Base-by-base conservation (phyloP, 345 rosid genomes). In the Limnanthes douglasii region DNA sequence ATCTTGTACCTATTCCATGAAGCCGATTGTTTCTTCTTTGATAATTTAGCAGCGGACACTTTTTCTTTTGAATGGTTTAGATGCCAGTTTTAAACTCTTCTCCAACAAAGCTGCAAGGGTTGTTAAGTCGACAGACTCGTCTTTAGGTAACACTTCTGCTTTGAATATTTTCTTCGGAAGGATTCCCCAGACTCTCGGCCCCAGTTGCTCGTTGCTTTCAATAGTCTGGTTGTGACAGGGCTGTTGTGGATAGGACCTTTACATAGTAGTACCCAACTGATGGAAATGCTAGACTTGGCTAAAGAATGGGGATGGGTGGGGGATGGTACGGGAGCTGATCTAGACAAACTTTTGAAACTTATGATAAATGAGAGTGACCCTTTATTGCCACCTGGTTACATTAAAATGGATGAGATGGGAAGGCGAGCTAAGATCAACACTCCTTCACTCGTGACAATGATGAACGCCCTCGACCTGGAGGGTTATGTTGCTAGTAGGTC, bases 161-260 rank as follows among this genome's bases (percentile, higher is more conserved):
- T 70, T 90, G 35, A 90, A 78, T 51, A 84, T 59, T 48, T 77
- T 90, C 79, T 76, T 84, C 46, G 75, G 94, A 34, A 90, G 43
- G 57, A 80, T 78, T 46, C 92, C 82, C 96, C 96, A 80, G 39
- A 90, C 63, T n/a, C 93, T 73, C 51, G 84, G 93, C 45, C 74
- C 77, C 34, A 90, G 82, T 65, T 84, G 94, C 47, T 59, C 92
- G 31, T 82, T 80, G 35, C 86, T 68, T 67, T 90, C 98, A 6
- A 69, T 48, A 17, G 78, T 70, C 48, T 61, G 6, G 61, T 59
- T 12, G 74, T 78, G 7, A 70, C 93, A 0, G 96, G 81, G 32
- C 90, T 95, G 23, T 27, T 88, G 31, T 83, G 93, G 95, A 69
- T 67, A 19, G 97, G 93, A 39, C 78, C 93, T 23, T 90, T 88